These are phyloP conservation scores for Venturiaceae sp. DNA, from an alignment of 2,329 filamentous ascomycete genomes.

Conservation along the genomic window DNA sequence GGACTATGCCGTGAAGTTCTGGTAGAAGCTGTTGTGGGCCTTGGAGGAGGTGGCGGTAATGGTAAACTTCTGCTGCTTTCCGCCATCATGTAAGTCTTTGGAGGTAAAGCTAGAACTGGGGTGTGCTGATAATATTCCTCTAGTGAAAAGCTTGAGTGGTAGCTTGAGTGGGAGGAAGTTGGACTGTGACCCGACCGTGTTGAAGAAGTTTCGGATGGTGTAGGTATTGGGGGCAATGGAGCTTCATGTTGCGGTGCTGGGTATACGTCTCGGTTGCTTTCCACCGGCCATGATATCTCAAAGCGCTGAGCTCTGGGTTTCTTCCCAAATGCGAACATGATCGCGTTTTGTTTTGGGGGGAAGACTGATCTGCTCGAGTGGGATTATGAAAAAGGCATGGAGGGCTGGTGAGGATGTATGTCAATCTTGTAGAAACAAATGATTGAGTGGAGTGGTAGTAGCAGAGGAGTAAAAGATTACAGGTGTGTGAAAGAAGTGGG, in stretches of 20 bases:
- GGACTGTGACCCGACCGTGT: not conserved
- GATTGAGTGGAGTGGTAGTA: not conserved
- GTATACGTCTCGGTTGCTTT: not conserved
- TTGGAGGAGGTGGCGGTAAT: not conserved
- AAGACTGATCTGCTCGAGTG: not conserved
- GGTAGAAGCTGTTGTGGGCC: not conserved
- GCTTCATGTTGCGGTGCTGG: not conserved
- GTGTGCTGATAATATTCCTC: not conserved
- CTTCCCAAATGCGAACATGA: not conserved
- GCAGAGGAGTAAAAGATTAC: not conserved
- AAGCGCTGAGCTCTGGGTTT: not conserved
- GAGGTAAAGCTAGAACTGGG: not conserved
- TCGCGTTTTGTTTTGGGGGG: not conserved
- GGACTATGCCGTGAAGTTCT: not conserved
- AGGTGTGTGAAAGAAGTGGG: not conserved
- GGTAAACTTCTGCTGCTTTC: not conserved
- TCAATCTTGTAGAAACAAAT: not conserved
- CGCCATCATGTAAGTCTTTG: not conserved
- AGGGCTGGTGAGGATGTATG: not conserved
- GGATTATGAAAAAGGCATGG: not conserved
- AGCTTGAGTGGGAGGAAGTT: not conserved
- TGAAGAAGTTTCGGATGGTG: not conserved
- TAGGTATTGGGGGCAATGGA: not conserved
- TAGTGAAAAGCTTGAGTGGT: not conserved
- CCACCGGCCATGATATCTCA: not conserved